Base-by-base conservation (phyloP, 2,329 filamentous ascomycete species). In the Amphichorda felina region DNA sequence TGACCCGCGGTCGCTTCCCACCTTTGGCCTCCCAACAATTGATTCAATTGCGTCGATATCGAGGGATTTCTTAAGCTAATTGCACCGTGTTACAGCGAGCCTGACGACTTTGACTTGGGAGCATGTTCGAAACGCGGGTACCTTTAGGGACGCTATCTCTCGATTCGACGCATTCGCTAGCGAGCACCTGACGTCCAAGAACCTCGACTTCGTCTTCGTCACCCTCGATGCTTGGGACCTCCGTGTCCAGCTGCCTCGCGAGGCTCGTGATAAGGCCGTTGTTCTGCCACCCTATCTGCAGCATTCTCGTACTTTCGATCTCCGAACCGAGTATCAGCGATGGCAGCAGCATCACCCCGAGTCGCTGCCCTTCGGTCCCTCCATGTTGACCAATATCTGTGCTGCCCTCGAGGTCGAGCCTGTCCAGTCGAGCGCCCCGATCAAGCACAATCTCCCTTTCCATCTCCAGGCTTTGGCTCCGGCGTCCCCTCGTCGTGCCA, bases 341-440 rank as follows among this genome's bases (percentile, higher is more conserved):
- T 98, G 91, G 88, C 91, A 96, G 63, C 86, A 93, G 51, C 89
- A 96, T 60, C 91, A 98, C 54, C 91, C 91, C 27, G 91, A 98
- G 65, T 95, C 89, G 38, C 73, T 98, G 37, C 89, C 91, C 3
- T 98, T 96, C 54, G 91, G 89, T 14, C 89, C 91, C 34, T 94
- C 86, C 40, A 93, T 91, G 58, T 72, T 98, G 45, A 82, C 88
- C 49, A 96, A 96, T 62, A 98, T 98, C 57, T 98, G 91, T 66
- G 91, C 91, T 43, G 91, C 91, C 37, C 79, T 98, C 36, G 91
- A 98, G 63, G 91, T 98, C 33, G 91, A 98, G 62, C 88, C 93
- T 38, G 87, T 98, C 26, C 88, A 96, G 63, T 89, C 88, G 9
- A 96, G 88, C 53, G 89, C 91, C 38, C 91, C 91, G 30, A 96